These are phyloP conservation scores for Austropuccinia psidii DNA, from an alignment of 1,284 basidiomycete species.

Conservation along the genomic window DNA sequence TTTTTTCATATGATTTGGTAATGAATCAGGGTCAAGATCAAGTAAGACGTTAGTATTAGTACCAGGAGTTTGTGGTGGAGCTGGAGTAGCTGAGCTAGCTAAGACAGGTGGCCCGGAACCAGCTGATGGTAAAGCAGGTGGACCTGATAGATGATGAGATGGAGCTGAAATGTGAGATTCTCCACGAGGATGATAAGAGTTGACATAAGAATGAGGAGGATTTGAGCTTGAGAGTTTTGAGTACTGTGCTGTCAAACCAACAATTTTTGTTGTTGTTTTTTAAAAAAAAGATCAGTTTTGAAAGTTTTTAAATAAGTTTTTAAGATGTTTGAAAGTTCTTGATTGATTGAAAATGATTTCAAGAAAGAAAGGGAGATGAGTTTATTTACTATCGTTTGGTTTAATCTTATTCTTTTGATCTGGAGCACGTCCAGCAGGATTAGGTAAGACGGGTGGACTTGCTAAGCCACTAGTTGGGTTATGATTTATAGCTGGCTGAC, in stretches of 20 bases:
- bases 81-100: neutral
- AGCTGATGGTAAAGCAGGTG: neutral
- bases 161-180: slow-evolving; percentile 4
- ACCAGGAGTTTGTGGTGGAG: neutral
- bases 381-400: slow-evolving; percentile 9
- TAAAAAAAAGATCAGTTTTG: neutral
- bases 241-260: slow-evolving; percentile 8
- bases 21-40: slow-evolving; percentile 52
- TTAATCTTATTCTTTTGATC: slow-evolving; percentile 32
- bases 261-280: neutral
- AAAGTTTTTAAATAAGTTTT: too few relatives aligned
- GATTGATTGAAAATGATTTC: too few relatives aligned
- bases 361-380: too few relatives aligned
- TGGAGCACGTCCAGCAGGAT: slow-evolving; percentile 4
- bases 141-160: slow-evolving; percentile 11
- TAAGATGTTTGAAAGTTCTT: too few relatives aligned
- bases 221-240: slow-evolving; percentile 5
- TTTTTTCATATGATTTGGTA: slow-evolving; percentile 57
- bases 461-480: neutral
- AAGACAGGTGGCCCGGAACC: neutral
- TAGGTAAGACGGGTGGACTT: slow-evolving; percentile 15
- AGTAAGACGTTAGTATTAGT: slow-evolving; percentile 44
- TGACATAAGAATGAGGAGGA: slow-evolving; percentile 26
- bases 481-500: neutral
- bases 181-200: slow-evolving; percentile 17